These are phyloP conservation scores for Xylaria sp. DNA, from an alignment of 2,329 filamentous ascomycete species.

Conservation along the genomic window DNA sequence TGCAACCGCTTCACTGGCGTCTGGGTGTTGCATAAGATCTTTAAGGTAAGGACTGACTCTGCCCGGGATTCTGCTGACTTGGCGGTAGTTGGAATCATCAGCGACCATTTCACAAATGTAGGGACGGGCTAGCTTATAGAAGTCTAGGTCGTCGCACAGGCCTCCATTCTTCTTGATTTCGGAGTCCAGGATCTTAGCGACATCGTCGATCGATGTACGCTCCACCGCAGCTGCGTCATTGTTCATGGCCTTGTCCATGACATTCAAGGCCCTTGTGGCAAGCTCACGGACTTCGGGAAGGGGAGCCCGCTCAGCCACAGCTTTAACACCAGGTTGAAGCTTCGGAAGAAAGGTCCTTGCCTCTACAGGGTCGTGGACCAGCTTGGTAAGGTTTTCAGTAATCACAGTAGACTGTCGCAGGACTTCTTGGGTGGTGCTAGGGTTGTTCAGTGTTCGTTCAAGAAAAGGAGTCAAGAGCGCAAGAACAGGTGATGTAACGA, in stretches of 20 bases:
- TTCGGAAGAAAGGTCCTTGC: constrained; percentile 94
- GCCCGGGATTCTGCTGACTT: constrained; percentile 72
- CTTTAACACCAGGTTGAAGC: constrained; percentile 90
- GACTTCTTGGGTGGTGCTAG: constrained; percentile 89
- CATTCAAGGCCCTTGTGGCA: constrained; percentile 77
- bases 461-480: constrained; percentile 93
- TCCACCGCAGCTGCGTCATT: constrained; percentile 70
- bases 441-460: constrained; percentile 91
- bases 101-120: constrained; percentile 87
- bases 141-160: constrained; percentile 63
- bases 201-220: constrained; percentile 73
- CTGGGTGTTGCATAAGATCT: constrained; percentile 67
- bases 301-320: constrained; percentile 84
- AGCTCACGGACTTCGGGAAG: constrained; percentile 94
- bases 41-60: constrained; percentile 78
- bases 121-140: constrained; percentile 70
- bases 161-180: constrained; percentile 75
- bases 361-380: constrained; percentile 94
- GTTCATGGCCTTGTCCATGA: constrained; percentile 94
- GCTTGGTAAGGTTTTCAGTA: constrained; percentile 96
- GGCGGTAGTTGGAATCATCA: constrained; percentile 85
- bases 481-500: constrained; percentile 93
- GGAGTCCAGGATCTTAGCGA: constrained; percentile 74
- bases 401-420: constrained; percentile 95
- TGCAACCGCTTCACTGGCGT: constrained; percentile 67